Evolutionary conservation across 2,329 filamentous ascomycete species (phyloP).

Genomic region (Fusarium mundagurra): DNA sequence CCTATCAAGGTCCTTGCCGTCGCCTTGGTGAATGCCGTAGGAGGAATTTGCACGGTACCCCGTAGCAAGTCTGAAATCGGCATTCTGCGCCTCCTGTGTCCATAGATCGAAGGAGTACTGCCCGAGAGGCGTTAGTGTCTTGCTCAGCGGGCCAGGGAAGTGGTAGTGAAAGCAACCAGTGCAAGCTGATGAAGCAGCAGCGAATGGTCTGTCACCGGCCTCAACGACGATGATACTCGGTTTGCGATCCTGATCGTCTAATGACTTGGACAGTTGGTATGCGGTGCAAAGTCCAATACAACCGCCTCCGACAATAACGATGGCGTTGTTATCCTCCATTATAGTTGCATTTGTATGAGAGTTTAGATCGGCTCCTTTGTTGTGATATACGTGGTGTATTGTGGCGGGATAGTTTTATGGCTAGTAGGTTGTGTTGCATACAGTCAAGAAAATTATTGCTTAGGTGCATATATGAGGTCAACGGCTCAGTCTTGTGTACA

Average conservation of each 20-base stretch:
- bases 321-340: not conserved
- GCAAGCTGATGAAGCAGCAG: not conserved
- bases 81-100: not conserved
- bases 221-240: not conserved
- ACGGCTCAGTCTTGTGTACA: no score
- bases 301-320: not conserved
- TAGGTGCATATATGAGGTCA: not conserved
- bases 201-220: accelerated
- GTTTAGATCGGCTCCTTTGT: not conserved
- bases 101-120: not conserved
- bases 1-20: not conserved
- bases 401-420: not conserved
- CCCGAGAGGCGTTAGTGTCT: not conserved
- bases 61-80: not conserved
- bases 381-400: not conserved
- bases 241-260: not conserved
- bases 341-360: not conserved
- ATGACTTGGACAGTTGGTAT: not conserved
- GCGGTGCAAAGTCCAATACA: not conserved
- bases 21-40: not conserved
- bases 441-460: not conserved
- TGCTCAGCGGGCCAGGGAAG: accelerated
- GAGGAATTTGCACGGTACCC: not conserved
- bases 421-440: not conserved
- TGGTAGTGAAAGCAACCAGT: not conserved